Base-by-base conservation (phyloP, 129 eudicot species). In the Escallonia rubra region DNA sequence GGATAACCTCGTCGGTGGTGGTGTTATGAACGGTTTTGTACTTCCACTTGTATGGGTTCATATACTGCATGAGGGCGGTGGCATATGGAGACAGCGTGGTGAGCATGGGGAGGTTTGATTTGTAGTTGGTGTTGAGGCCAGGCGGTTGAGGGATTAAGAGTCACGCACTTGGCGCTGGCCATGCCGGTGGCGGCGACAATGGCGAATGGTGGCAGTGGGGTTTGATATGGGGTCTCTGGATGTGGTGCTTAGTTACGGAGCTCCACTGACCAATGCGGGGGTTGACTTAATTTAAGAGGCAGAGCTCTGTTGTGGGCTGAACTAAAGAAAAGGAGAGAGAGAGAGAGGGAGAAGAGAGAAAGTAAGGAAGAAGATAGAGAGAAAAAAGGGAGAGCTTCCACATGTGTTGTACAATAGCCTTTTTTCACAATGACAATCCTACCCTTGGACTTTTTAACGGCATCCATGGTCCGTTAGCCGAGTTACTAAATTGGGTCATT, bases 1-100 rank as follows among this genome's bases (percentile, higher is more conserved):
- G n/a, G 4, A 76, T 88, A 34, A 13, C 68, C 2, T 58, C 87
- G 41, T 81, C 81, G 23, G 71, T 68, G 43, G 83, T 85, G 62
- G 62, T 54, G 12, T 58, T 85, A 38, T 82, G 74, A 42, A 61
- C 78, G 68, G 89, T 82, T 55, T 91, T 87, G 14, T 82, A 77
- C 16, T 88, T 88, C 41, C 96, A 88, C 63, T 71, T 77, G 1
- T 88, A 79, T 38, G 96, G 96, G 3, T 78, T 85, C 42, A 8
- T 39, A 12, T 7, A 72, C 7, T 62, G 73, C n/a, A 0, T 84
- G 3, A 74, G 83, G 53, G 16, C 55, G 71, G 68, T 76, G 52
- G 88, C 86, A 44, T 54, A 67, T 47, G 78, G 82, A 8, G 86
- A 72, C 2, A 82, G 85, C 47, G 12, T 88, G 61, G 84, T 85